These are phyloP conservation scores for Coemansia sp. DNA, from an alignment of 192 early-diverging fungal genomes.

Conservation along the genomic window DNA sequence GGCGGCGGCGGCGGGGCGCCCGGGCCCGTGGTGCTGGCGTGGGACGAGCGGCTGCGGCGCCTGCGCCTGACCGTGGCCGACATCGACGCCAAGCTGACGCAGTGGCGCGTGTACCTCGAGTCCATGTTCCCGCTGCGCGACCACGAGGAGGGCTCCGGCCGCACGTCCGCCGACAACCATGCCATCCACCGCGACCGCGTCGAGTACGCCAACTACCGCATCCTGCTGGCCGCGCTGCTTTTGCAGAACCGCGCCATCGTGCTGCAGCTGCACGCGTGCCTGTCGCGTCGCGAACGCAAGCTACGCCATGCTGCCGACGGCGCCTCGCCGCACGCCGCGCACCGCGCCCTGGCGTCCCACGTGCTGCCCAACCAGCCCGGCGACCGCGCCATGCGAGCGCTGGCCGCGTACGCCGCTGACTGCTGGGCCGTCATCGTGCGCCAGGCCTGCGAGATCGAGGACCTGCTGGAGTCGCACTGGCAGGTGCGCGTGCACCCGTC, in stretches of 20 bases:
- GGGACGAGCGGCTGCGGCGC: conserved; percentile 53
- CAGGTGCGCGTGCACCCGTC: conserved; percentile 31
- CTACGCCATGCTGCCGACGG: conserved; percentile 21
- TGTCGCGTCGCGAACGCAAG: conserved; percentile 51
- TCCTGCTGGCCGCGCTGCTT: conserved; percentile 41
- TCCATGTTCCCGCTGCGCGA: conserved; percentile 51
- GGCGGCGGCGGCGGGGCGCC: conserved; percentile 47
- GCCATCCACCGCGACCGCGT: conserved; percentile 40
- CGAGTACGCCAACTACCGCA: conserved; percentile 53
- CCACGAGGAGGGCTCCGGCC: conserved; percentile 41
- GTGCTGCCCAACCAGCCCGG: conserved; percentile 48
- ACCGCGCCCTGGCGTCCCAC: conserved; percentile 38
- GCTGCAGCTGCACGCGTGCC: conserved; percentile 52
- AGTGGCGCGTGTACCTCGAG: conserved; percentile 53
- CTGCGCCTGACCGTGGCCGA: conserved; percentile 36
- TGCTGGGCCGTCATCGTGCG: conserved; percentile 45
- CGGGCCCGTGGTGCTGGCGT: conserved; percentile 40
- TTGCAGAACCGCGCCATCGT: conserved; percentile 45
- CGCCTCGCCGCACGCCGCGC: conserved; percentile 16
- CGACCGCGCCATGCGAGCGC: conserved; percentile 38
- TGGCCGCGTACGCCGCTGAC: conserved; percentile 41
- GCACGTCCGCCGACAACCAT: conserved; percentile 25
- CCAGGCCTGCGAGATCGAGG: conserved; percentile 50
- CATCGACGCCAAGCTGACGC: conserved; percentile 50
- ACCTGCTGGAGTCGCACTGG: conserved; percentile 51